Evolutionary conservation across 2,329 filamentous ascomycete species (phyloP), one percentile per base, ranked within the genome.

Genomic region (Orbilia brochopaga): DNA sequence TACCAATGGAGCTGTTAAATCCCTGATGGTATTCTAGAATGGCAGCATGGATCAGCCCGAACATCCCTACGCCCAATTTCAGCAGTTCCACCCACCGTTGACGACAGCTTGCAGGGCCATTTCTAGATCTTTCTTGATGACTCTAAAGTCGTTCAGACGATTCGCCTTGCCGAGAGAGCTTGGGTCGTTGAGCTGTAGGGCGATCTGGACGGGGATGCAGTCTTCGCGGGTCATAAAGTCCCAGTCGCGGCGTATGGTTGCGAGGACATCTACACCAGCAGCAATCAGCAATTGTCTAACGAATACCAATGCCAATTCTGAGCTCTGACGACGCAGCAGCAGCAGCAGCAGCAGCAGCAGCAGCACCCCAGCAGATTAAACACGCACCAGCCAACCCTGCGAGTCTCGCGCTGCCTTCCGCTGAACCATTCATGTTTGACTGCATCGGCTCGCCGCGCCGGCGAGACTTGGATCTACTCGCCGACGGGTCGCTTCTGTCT

Each of bases 1-100:
- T 97, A 79, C 93, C 94, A 74, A 99, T 97, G 56, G 93, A 97
- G 80, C 91, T 96, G 81, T 97, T 99, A 84, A 99, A 99, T 52
- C 94, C 95, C 80, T 99, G 94, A 78, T 99, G 93, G 78, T 99
- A 93, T 81, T 99, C 93, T 84, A 67, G 23, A 32, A 30, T 50
- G 52, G 17, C 59, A 57, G 50, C 44, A 44, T 50, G 40, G 37
- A 52, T 17, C 27, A 66, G 21, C 37, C 17, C 24, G 40, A 59
- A 24, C n/a, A 15, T 54, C 30, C 17, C n/a, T 42, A 7, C 21
- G 19, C 23, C 19, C 24, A 19, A 46, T 24, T 15, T n/a, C 10
- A 50, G 8, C 24, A 1, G 6, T 15, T 19, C 11, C 3, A 19
- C 53, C 30, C 64, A 84, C 83, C 83, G 79, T 99, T 96, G 24